A percentile compares a stretch with the other conserved stretches of the same genome.
Conservation (phyloP, 169 alveolate species). For the Cryptosporidium xiaoi region DNA sequence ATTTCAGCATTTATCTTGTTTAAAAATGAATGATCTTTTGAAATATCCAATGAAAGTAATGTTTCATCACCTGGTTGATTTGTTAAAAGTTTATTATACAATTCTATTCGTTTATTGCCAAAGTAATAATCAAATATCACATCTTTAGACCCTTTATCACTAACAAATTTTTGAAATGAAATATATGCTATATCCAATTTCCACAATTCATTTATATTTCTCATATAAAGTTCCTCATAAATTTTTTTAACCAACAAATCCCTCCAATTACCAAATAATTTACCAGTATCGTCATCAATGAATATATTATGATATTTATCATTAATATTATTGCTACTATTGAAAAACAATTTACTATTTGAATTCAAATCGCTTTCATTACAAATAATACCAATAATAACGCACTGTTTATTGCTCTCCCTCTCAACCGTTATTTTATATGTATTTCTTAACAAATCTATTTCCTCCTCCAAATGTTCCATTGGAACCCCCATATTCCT, state of each 20-base stretch:
- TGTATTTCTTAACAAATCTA: not conserved
- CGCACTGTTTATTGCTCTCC: conserved; percentile 41
- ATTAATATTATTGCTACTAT: not conserved
- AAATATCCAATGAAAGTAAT: not conserved
- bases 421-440: conserved; percentile 39
- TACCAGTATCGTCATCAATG: not conserved
- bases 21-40: not conserved
- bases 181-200: conserved; percentile 57
- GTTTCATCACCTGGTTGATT: not conserved
- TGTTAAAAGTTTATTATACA: conserved; percentile 8
- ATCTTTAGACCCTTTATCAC: conserved; percentile 5
- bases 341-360: not conserved
- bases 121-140: conserved; percentile 26
- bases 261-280: not conserved
- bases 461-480: conserved; percentile 38
- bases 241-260: conserved; percentile 40
- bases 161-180: conserved; percentile 28
- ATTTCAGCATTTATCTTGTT: not conserved
- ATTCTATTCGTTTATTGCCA: not conserved
- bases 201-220: conserved; percentile 39
- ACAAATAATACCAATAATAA: conserved; percentile 12
- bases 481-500: not conserved
- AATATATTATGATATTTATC: not conserved
- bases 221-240: not conserved
- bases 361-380: not conserved